Base-by-base conservation (phyloP, 495 filamentous ascomycete species). In the Penicillium herquei region DNA sequence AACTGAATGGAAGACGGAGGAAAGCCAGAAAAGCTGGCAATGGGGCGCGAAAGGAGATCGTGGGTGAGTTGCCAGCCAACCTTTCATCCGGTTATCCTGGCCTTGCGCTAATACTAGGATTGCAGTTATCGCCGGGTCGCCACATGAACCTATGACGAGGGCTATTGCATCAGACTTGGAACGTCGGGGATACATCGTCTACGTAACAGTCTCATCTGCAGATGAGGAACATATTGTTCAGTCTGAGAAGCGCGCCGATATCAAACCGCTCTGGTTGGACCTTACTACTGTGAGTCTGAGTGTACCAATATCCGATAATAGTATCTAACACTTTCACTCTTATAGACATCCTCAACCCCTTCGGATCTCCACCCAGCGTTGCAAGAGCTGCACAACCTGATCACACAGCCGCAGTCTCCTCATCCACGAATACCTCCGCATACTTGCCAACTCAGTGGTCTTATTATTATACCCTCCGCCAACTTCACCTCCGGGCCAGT, bases 131-230 rank as follows among this genome's bases (percentile, higher is more conserved):
- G 90, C 91, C 33, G 92, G 94, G 39, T 87, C 88, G 1, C 85
- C 90, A 6, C 82, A 86, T 55, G 84, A 94, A 54, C 89, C 91
- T 16, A 78, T 96, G 62, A 90, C 89, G 1, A 82, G 85, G 56
- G 88, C 89, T 13, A 81, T 98, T 53, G 83, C 90, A 1, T 65
- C 89, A 30, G 95, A 98, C 62, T 66, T 98, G 52, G 94, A 98
- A 69, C 82, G 91, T 48, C 83, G 92, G 48, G 95, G 95, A 12
- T 98, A 96, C 65, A 89, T 98, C 44, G 92, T 98, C 18, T 98
- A 89, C 64, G 77, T 98, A 47, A 87, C 94, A 0, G 91, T 90
- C 56, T 86, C 81, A 54, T 87, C 82, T 8, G 68, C 81, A 42
- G 88, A 94, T 46, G 95, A 98, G 57, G 95, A 98, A 61, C 79